These are phyloP conservation scores for Teratosphaeria zuluensis DNA, from an alignment of 2,329 filamentous ascomycete genomes.

Conservation along the genomic window DNA sequence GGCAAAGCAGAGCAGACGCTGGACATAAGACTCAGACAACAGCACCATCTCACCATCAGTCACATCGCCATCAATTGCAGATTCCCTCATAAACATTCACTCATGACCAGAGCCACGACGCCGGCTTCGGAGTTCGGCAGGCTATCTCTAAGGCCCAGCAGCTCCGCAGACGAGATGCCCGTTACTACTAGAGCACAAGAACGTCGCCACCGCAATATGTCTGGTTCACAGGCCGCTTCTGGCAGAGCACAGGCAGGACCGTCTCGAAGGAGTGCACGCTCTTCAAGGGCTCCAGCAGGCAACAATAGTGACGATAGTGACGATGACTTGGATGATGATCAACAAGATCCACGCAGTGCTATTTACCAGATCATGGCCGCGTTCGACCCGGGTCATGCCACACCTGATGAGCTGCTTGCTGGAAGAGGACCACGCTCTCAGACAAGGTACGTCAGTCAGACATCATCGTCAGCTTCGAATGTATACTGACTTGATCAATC, in stretches of 20 bases:
- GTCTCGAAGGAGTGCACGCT: background rate
- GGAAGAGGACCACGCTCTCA: background rate
- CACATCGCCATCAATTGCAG: background rate
- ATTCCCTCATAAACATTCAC: background rate
- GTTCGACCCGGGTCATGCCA: background rate
- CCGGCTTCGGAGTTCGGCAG: conserved; percentile 2
- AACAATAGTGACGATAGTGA: background rate
- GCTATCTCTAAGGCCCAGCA: background rate
- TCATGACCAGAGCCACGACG: conserved; percentile 2
- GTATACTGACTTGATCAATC: background rate
- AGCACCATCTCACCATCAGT: background rate
- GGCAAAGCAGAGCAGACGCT: background rate
- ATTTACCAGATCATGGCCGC: background rate
- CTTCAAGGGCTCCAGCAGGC: background rate
- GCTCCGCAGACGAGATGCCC: conserved; percentile 1
- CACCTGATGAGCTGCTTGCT: background rate
- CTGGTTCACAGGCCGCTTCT: conserved; percentile 1
- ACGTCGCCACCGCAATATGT: background rate
- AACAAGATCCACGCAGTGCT: background rate
- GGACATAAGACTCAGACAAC: background rate
- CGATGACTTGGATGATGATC: background rate
- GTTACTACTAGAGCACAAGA: conserved; percentile 1
- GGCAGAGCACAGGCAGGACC: background rate
- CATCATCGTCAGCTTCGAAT: background rate
- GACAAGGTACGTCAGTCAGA: background rate